Base-by-base conservation (phyloP, 108 stramenopile genomes). In the Aurantiochytrium sp. region DNA sequence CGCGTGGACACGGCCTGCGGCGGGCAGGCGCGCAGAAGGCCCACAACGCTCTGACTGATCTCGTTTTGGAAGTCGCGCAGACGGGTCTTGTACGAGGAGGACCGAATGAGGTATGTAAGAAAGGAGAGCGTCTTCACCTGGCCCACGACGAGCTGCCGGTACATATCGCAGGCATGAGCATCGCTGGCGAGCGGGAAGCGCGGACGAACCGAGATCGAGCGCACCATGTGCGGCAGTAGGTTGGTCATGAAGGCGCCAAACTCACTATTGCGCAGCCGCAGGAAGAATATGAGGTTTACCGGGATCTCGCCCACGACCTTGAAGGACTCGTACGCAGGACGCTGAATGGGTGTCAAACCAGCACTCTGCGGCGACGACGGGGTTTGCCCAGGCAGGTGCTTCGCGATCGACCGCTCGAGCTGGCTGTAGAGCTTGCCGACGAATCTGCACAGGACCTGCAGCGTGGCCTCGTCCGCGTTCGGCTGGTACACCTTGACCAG, bases 41-140 rank as follows among this genome's bases (percentile, higher is more conserved):
- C 88, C 15, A 96, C 92, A 6, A 97, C 95, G 86, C 93, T 95
- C 86, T 85, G 91, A 4, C 96, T 94, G 24, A 88, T 88, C 12
- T 96, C 95, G 87, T 95, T 94, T 91, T 96, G 94, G 0, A 94
- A 95, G 68, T 94, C 94, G 90, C 96, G 90, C 69, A 95, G 94
- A 27, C 45, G 42, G 10, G 50, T 24, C 52, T 52, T n/a, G 24
- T 93, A 91, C 21, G 94, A 86, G 86, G 94, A 96, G 2, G 93
- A 91, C 30, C 95, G 91, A 4, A 97, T 89, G 30, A 97, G 92
- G 88, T 95, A 96, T 17, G 97, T 97, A 36, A 97, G 59, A 73
- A 97, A 97, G 52, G 95, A 95, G 4, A 97, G 88, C 5, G 96
- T 95, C 89, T 97, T 97, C 88, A 95, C 95, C 89, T 97, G 97